A percentile compares a stretch with the other conserved stretches of the same genome.
phyloP scores from a whole-genome alignment of 257 asterid species.

The Lavandula angustifolia region DNA sequence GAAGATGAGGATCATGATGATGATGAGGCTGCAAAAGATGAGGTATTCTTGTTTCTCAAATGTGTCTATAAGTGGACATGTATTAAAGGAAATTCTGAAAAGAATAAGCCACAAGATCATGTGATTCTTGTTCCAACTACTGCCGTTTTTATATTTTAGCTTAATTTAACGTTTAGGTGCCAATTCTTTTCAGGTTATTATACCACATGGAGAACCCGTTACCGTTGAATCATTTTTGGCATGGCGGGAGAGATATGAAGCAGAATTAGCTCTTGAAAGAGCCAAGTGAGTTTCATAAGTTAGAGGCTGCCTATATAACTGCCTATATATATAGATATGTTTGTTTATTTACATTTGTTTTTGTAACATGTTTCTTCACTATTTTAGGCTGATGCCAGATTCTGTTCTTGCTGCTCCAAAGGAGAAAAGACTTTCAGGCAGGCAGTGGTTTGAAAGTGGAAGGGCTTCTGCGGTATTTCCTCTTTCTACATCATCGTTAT shows the following conservation, averaged over 20 bases:
- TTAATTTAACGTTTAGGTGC: slow-evolving; percentile 32
- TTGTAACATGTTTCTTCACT: slow-evolving; percentile 14
- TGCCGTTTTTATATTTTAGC: slow-evolving; percentile 12
- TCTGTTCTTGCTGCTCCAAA: slow-evolving; percentile 80
- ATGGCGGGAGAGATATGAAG: slow-evolving; percentile 98
- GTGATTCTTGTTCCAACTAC: neutral
- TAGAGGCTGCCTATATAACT: neutral
- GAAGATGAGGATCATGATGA: slow-evolving; percentile 53
- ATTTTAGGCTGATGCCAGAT: slow-evolving; percentile 88
- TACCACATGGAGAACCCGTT: slow-evolving; percentile 98
- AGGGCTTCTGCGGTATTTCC: slow-evolving; percentile 56
- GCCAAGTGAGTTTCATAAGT: slow-evolving; percentile 76
- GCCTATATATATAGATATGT: neutral
- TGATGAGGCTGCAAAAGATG: slow-evolving; percentile 73
- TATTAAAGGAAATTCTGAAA: neutral
- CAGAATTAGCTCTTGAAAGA: slow-evolving; percentile 95
- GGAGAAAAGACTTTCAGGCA: slow-evolving; percentile 89
- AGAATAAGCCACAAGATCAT: neutral
- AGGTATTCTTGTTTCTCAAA: slow-evolving; percentile 44
- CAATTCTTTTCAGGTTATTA: slow-evolving; percentile 62
- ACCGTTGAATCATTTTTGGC: slow-evolving; percentile 91
- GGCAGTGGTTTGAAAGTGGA: slow-evolving; percentile 97
- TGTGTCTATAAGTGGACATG: slow-evolving; percentile 14
- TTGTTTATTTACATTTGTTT: neutral
- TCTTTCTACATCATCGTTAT: slow-evolving; percentile 29